Evolutionary conservation across 2,329 filamentous ascomycete genomes (phyloP).

Genomic region (Neobulgaria alba): DNA sequence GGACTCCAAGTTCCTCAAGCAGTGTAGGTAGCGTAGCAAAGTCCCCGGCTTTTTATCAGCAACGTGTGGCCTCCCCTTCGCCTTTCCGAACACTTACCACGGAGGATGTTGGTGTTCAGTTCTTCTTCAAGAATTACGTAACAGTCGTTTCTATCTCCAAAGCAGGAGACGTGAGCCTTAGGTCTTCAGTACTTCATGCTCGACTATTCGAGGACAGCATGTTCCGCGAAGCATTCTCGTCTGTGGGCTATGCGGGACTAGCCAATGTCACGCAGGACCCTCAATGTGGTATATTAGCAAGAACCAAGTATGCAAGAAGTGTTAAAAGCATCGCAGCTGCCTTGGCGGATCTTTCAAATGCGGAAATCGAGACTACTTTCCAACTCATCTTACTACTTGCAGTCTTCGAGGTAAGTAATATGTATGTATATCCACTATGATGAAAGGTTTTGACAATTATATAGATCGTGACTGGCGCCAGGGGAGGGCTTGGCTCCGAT

Average conservation of each 20-base stretch:
- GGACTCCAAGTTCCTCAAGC: too few species aligned
- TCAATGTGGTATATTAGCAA: slow-evolving; percentile 38
- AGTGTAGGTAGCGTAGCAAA: too few species aligned
- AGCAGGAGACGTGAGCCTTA: slow-evolving; percentile 1
- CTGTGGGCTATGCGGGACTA: slow-evolving; percentile 43
- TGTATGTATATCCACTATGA: not conserved
- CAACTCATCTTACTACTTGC: slow-evolving; percentile 44
- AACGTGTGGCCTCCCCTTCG: not conserved
- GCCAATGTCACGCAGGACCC: slow-evolving; percentile 31
- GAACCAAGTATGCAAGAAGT: slow-evolving; percentile 41
- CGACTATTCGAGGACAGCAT: slow-evolving; percentile 33
- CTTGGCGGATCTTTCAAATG: slow-evolving; percentile 35
- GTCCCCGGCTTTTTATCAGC: too few species aligned
- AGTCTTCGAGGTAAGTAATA: slow-evolving; percentile 36
- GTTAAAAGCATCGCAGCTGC: slow-evolving; percentile 39
- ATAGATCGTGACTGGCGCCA: slow-evolving; percentile 13
- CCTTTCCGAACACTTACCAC: not conserved
- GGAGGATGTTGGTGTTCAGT: slow-evolving; percentile 14
- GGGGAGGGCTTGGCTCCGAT: slow-evolving; percentile 1
- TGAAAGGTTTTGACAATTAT: not conserved
- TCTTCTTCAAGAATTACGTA: slow-evolving; percentile 21
- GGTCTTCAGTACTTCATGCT: slow-evolving; percentile 20
- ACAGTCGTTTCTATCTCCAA: slow-evolving; percentile 1
- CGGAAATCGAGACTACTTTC: slow-evolving; percentile 43
- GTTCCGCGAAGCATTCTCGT: slow-evolving; percentile 40